Conservation (phyloP, 73 alveolate genomes). For the Paraurostyla sp. region DNA sequence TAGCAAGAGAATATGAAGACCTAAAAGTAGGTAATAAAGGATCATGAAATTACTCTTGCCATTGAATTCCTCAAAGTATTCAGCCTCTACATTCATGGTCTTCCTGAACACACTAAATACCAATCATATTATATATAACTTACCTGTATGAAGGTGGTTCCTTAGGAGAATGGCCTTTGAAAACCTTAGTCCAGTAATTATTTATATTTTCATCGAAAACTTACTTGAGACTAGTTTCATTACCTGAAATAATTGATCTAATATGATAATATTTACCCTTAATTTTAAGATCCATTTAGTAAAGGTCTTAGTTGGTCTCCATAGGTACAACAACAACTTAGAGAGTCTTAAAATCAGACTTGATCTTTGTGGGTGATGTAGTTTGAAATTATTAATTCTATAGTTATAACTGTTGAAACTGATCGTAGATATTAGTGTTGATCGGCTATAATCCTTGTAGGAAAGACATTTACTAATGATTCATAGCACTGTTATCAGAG, state of each 20-base stretch:
- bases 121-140: background rate
- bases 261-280: slow-evolving; percentile 22
- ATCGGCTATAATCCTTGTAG: too few relatives aligned
- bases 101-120: slow-evolving; percentile 19
- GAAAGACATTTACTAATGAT: too few relatives aligned
- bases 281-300: slow-evolving; percentile 55
- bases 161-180: slow-evolving; percentile 70
- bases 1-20: slow-evolving; percentile 64
- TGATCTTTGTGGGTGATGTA: background rate
- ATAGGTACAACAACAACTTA: slow-evolving; percentile 63
- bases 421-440: background rate
- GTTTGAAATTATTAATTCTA: background rate
- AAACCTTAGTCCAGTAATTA: slow-evolving; percentile 70
- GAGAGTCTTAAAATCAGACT: background rate
- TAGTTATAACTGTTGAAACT: background rate
- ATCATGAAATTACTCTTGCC: slow-evolving; percentile 3
- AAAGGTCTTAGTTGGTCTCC: slow-evolving; percentile 53
- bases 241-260: slow-evolving; percentile 10
- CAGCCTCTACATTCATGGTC: slow-evolving; percentile 30
- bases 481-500: too few relatives aligned
- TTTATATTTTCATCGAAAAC: slow-evolving; percentile 64
- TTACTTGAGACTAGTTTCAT: slow-evolving; percentile 61
- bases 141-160: slow-evolving; percentile 77
- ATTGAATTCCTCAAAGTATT: slow-evolving; percentile 20
- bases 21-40: background rate